phyloP scores from a whole-genome alignment of 441 rosid species.

The Manihot esculenta region DNA sequence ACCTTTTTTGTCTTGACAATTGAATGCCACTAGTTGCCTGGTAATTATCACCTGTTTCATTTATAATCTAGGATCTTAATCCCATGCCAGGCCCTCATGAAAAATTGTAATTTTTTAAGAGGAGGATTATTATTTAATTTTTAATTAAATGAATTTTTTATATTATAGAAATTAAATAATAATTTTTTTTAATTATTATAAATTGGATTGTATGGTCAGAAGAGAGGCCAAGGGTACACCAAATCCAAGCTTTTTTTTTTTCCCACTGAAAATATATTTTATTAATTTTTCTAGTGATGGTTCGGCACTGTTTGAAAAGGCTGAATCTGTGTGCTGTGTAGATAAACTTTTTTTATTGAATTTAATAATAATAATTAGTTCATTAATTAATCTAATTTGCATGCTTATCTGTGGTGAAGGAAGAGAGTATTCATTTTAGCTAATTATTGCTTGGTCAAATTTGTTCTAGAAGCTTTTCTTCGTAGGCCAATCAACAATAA shows the following conservation, averaged over 20 bases:
- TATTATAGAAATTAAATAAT: too few species aligned
- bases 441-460: not conserved
- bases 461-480: constrained; percentile 14
- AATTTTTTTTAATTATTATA: too few species aligned
- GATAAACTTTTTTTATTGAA: not conserved
- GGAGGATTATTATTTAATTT: too few species aligned
- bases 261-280: too few species aligned
- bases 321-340: not conserved
- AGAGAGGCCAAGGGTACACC: not conserved
- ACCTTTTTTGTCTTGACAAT: constrained; percentile 30
- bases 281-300: too few species aligned
- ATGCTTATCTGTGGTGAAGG: not conserved
- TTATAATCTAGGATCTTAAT: too few species aligned
- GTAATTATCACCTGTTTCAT: not conserved
- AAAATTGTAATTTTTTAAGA: too few species aligned
- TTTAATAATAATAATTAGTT: not conserved
- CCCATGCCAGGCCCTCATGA: too few species aligned
- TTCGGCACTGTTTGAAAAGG: too few species aligned
- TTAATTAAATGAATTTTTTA: too few species aligned
- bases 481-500: not conserved
- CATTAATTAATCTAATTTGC: not conserved
- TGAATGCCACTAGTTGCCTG: not conserved
- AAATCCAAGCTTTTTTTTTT: too few species aligned
- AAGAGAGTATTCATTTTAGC: not conserved
- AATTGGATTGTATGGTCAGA: not conserved